Evolutionary conservation across 306 rosid species (phyloP), one percentile per base, ranked within the genome.

Genomic region (Nissolia schottii): DNA sequence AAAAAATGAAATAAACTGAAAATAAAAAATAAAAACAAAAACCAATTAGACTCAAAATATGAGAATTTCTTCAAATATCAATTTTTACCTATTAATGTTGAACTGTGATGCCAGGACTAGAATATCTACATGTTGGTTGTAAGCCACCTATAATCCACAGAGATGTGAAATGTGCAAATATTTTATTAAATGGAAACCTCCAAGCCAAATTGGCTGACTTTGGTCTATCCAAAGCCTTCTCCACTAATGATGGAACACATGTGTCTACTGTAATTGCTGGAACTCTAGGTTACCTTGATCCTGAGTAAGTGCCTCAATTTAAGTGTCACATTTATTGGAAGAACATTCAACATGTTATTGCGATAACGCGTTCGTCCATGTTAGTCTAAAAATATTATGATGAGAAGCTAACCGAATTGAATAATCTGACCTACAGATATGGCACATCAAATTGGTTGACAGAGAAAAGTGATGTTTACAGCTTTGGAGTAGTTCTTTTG

Each of bases 41-140:
- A n/a, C n/a, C n/a, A n/a, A n/a, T n/a, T n/a, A n/a, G n/a, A n/a
- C n/a, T n/a, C n/a, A n/a, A n/a, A 9, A 8, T 15, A 18, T 66
- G 51, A 1, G 49, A 32, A 19, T 9, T 12, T 18, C 4, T 46
- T 28, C 28, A 18, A 46, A 28, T 28, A 41, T 24, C 25, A 38
- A 27, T 7, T 20, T 80, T 54, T 51, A 49, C 75, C 51, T 51
- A 53, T 41, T 68, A 19, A 74, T 61, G 43, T 14, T 4, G 45
- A 6, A 45, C 29, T 14, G 67, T 66, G 14, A 58, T 25, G 35
- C 40, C 75, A 87, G 89, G 92, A 45, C 7, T 88, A 51, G 92
- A 88, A 50, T 85, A 88, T 74, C 57, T 88, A 41, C 90, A 88
- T 12, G 23, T 73, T 11, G 90, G 88, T 69, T 83, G 88, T 25